Base-by-base conservation (phyloP, 768 basidiomycete species). In the Ramaria sp. region DNA sequence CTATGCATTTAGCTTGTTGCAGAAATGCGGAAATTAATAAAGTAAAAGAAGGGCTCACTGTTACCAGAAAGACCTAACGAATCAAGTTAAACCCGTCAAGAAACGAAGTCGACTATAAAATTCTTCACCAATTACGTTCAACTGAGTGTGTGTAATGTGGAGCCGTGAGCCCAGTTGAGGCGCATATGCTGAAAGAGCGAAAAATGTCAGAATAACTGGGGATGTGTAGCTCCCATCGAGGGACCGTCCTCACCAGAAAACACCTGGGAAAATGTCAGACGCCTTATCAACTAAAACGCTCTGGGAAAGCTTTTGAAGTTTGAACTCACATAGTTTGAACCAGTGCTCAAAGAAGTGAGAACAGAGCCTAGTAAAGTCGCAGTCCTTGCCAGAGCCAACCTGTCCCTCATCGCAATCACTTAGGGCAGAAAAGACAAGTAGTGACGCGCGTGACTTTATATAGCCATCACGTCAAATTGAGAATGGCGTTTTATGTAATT, bases 81-180 rank as follows among this genome's bases (percentile, higher is more conserved):
- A 22, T 30, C 18, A 27, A 34, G 32, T 34, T 39, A 27, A 38
- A 52, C n/a, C 20, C 34, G 16, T 52, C 36, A n/a, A 42, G 48
- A 30, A 5, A 32, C 1, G 15, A 24, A 52, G 10, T 28, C 36
- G 24, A 56, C 53, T 3, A 27, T 27, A 34, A 44, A 8, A 2
- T 3, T 44, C 28, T 22, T 61, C 47, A 39, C 80, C 90, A 16
- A 94, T 77, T 36, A 92, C 65, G 60, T 95, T 94, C 34, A 90
- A 71, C 55, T 86, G 79, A 0, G 91, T 94, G 52, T 93, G 85
- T 3, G 78, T 77, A 49, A 94, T 78, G 44, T 75, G 71, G 15
- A 95, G 76, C 36, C 81, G 78, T n/a, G 81, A 69, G 1, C 86
- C 88, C 4, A 95, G 76, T 65, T 95, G 91, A 0, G 92, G 91